A percentile compares a stretch with the other conserved stretches of the same genome.
These are phyloP conservation scores for Lentinula sp. DNA, from an alignment of 768 basidiomycete genomes.

Conservation along the genomic window DNA sequence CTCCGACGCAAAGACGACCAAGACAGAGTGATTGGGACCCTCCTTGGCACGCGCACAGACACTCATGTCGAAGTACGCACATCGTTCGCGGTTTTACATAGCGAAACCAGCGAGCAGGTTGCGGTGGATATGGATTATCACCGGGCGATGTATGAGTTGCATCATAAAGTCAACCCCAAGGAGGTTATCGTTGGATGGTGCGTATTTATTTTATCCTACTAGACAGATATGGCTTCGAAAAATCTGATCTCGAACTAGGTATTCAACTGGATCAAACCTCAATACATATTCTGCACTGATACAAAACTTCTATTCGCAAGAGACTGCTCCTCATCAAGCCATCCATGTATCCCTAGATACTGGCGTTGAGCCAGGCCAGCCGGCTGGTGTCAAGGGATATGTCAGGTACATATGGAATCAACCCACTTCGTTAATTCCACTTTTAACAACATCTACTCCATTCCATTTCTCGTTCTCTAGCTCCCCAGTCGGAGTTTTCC, in stretches of 20 bases:
- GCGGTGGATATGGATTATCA: constrained; percentile 98
- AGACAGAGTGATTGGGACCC: constrained; percentile 90
- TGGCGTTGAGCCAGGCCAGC: constrained; percentile 54
- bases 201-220: constrained; percentile 19
- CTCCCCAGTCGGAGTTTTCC: constrained; percentile 82
- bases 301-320: constrained; percentile 95
- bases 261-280: constrained; percentile 84
- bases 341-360: constrained; percentile 91
- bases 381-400: constrained; percentile 80
- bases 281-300: constrained; percentile 96
- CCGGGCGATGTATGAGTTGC: constrained; percentile 85
- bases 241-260: constrained; percentile 43
- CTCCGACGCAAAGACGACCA: constrained; percentile 78
- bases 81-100: constrained; percentile 89
- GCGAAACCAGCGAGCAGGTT: constrained; percentile 87
- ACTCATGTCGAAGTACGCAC: constrained; percentile 66
- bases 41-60: constrained; percentile 70
- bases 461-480: constrained; percentile 28
- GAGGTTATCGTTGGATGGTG: constrained; percentile 96
- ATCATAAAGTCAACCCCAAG: constrained; percentile 76
- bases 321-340: constrained; percentile 82
- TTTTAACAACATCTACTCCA: no score
- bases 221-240: constrained; percentile 2
- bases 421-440: no score
- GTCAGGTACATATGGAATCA: constrained; percentile 53